Evolutionary conservation across 2,329 filamentous ascomycete species (phyloP).

Genomic region (Phyllachora maydis): DNA sequence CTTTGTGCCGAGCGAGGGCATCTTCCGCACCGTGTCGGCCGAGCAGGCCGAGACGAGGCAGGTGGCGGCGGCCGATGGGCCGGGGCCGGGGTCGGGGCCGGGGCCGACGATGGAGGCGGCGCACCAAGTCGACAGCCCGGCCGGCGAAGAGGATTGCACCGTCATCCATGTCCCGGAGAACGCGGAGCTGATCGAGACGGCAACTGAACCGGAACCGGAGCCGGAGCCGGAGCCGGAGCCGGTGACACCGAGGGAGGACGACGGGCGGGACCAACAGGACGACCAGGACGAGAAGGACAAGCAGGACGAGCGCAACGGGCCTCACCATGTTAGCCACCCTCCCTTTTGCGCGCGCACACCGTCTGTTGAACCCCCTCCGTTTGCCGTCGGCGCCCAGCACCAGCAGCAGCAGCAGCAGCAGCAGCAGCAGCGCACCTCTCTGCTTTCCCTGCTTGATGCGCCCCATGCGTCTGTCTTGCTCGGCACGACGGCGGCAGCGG

Average conservation of each 20-base stretch:
- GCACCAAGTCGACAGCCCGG: constrained; percentile 3
- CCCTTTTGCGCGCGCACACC: constrained; percentile 34
- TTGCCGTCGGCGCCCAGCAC: constrained; percentile 28
- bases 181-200: no score
- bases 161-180: no score
- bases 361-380: constrained; percentile 39
- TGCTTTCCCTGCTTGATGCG: constrained; percentile 39
- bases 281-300: constrained; percentile 3
- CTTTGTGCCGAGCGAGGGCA: constrained; percentile 40
- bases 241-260: no score
- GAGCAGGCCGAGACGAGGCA: constrained; percentile 25
- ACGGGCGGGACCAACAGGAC: no score
- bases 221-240: no score
- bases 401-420: no score
- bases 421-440: constrained; percentile 37
- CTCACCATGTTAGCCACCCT: constrained; percentile 8
- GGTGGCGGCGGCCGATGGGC: constrained; percentile 7
- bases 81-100: constrained; percentile 9
- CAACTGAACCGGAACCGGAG: no score
- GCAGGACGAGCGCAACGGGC: constrained; percentile 11
- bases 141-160: constrained; percentile 1
- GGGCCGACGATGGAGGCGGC: constrained; percentile 4
- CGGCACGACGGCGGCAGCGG: no score
- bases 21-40: constrained; percentile 38
- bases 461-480: constrained; percentile 18